phyloP scores from a whole-genome alignment of 352 stramenopile species.

The Phytophthora ohioensis region DNA sequence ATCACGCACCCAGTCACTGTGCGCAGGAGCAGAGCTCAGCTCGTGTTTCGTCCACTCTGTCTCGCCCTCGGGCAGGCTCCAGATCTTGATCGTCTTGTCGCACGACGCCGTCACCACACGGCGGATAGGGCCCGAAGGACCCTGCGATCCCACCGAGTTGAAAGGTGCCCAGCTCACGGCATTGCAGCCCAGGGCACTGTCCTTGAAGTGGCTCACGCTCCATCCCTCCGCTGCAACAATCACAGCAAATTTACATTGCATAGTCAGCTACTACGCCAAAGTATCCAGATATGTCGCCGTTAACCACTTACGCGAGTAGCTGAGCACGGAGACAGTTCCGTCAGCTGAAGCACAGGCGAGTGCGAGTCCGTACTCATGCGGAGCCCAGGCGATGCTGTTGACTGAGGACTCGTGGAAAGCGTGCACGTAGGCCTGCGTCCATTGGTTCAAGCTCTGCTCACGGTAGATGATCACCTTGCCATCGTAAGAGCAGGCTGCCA shows the following conservation, averaged over 20 bases:
- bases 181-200: conserved; percentile 97
- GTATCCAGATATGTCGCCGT: neutral
- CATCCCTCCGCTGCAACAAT: conserved; percentile 77
- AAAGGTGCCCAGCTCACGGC: conserved; percentile 96
- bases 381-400: conserved; percentile 97
- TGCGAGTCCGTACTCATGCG: conserved; percentile 96
- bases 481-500: conserved; percentile 98
- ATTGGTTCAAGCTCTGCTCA: conserved; percentile 94
- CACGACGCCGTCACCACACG: conserved; percentile 96
- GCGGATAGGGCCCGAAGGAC: conserved; percentile 56
- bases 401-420: conserved; percentile 91
- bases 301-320: conserved; percentile 70
- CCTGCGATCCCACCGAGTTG: conserved; percentile 65
- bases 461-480: conserved; percentile 97
- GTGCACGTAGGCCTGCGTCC: conserved; percentile 93
- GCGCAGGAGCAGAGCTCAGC: conserved; percentile 77
- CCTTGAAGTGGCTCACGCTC: conserved; percentile 94
- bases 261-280: neutral
- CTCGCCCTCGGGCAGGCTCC: conserved; percentile 81
- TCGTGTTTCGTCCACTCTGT: conserved; percentile 86
- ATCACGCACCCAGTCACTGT: conserved; percentile 97
- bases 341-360: conserved; percentile 96
- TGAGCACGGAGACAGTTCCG: conserved; percentile 93
- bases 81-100: conserved; percentile 98
- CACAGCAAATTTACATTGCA: conserved; percentile 4